Conservation (phyloP, 768 basidiomycete species). For the Tylopilus intermedius region DNA sequence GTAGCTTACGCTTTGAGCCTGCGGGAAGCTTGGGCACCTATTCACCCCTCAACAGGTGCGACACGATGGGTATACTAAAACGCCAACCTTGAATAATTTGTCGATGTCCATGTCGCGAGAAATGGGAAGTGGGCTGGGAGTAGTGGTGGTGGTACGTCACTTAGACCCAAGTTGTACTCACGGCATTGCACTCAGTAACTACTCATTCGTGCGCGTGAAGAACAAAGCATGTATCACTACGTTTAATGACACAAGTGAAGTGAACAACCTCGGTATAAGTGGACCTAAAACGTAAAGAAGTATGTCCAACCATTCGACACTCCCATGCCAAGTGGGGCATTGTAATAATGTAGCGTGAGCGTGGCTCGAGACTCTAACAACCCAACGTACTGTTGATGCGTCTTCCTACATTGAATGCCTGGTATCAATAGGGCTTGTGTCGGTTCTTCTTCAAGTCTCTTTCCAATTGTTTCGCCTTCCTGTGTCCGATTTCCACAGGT, state of each 20-base stretch:
- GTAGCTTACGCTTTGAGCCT: constrained; percentile 67
- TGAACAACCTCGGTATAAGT: neutral
- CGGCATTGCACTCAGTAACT: too few species aligned
- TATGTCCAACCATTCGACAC: constrained; percentile 2
- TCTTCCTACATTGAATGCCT: neutral
- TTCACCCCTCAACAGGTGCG: neutral
- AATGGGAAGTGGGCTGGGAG: neutral
- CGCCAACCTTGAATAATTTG: constrained; percentile 44
- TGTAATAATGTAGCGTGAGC: constrained; percentile 20
- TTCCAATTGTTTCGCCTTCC: constrained; percentile 88
- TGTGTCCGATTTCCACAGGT: constrained; percentile 89
- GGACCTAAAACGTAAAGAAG: neutral
- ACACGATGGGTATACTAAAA: neutral
- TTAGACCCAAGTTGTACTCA: neutral
- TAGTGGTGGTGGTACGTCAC: neutral
- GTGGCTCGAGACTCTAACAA: constrained; percentile 17
- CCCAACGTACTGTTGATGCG: constrained; percentile 27
- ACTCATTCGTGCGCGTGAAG: too few species aligned
- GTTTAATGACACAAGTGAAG: constrained; percentile 3
- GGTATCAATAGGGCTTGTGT: constrained; percentile 70
- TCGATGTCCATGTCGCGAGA: constrained; percentile 41
- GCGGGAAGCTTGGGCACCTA: constrained; percentile 67
- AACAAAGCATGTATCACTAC: neutral
- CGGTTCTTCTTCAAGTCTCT: constrained; percentile 88
- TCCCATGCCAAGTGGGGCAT: constrained; percentile 2